Evolutionary conservation across 1,284 basidiomycete species (phyloP).

Genomic region (Cutaneotrichosporon cutaneum): DNA sequence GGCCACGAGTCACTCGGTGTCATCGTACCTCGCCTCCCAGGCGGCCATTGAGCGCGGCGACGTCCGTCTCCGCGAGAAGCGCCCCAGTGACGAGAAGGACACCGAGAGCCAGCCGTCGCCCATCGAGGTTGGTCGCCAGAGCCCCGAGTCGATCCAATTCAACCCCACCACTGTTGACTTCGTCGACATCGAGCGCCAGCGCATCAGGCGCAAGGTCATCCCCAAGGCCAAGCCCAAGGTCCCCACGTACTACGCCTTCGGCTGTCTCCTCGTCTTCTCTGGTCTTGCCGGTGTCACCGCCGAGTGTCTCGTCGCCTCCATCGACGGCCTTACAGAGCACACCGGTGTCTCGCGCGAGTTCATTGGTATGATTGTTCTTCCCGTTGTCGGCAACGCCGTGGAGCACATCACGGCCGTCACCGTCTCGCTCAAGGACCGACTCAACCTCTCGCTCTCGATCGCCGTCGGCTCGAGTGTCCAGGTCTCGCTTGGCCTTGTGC

Average conservation of each 20-base stretch:
- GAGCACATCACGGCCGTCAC: constrained; percentile 86
- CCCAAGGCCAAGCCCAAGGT: constrained; percentile 49
- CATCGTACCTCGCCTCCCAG: constrained; percentile 4
- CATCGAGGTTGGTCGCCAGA: background rate
- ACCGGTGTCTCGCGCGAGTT: constrained; percentile 63
- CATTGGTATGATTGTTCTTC: constrained; percentile 80
- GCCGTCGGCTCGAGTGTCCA: constrained; percentile 90
- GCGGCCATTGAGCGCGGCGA: background rate
- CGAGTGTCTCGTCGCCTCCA: constrained; percentile 80
- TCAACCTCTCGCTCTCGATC: constrained; percentile 64
- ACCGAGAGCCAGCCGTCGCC: background rate
- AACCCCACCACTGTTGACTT: background rate
- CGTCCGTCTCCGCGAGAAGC: constrained; percentile 8
- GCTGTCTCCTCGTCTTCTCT: constrained; percentile 41
- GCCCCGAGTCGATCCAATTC: background rate
- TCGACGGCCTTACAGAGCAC: constrained; percentile 62
- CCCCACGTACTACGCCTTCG: constrained; percentile 54
- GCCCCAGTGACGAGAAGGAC: constrained; percentile 3
- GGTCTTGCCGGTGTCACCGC: constrained; percentile 64
- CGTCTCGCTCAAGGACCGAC: constrained; percentile 71
- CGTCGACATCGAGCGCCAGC: constrained; percentile 17
- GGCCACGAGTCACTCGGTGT: background rate
- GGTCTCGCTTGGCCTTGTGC: constrained; percentile 81
- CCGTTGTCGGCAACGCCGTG: constrained; percentile 77
- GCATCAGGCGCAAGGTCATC: constrained; percentile 16